Percentiles rank a stretch among this genome's conserved stretches.
Conservation (phyloP, 257 asterid genomes). For the Knoxia roxburghii region DNA sequence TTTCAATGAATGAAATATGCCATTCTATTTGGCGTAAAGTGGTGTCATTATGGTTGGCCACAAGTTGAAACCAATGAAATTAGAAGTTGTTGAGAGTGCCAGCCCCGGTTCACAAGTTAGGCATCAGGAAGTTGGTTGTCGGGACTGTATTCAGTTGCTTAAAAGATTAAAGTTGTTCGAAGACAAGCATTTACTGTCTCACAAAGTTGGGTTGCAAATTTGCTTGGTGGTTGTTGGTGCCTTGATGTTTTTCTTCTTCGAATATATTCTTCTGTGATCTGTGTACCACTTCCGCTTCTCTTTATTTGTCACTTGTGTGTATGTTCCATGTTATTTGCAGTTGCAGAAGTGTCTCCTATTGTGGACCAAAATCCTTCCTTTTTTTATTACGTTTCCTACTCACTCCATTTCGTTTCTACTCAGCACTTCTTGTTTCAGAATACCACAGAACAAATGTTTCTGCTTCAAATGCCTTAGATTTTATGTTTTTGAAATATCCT, state of each 20-base stretch:
- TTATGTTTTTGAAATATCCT: not conserved
- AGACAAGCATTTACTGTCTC: no score
- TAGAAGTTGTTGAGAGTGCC: not conserved
- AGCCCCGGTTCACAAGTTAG: not conserved
- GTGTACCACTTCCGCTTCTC: no score
- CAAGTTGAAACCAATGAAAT: not conserved
- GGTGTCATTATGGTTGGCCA: not conserved
- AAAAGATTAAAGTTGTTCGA: not conserved
- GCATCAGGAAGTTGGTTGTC: not conserved
- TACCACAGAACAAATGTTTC: not conserved
- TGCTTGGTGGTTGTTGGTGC: no score
- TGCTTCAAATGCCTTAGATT: not conserved
- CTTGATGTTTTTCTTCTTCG: no score
- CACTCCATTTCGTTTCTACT: no score
- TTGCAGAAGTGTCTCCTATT: not conserved
- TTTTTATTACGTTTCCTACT: not conserved
- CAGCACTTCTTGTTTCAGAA: not conserved
- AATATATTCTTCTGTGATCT: no score
- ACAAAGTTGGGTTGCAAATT: no score
- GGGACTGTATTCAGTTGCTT: not conserved
- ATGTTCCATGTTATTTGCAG: no score
- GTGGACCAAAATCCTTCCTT: not conserved
- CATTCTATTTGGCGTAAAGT: not conserved
- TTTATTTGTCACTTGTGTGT: no score
- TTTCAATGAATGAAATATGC: not conserved